A percentile compares a stretch with the other conserved stretches of the same genome.
Conservation (phyloP, 2,329 filamentous ascomycete species). For the Madurella mycetomatis region DNA sequence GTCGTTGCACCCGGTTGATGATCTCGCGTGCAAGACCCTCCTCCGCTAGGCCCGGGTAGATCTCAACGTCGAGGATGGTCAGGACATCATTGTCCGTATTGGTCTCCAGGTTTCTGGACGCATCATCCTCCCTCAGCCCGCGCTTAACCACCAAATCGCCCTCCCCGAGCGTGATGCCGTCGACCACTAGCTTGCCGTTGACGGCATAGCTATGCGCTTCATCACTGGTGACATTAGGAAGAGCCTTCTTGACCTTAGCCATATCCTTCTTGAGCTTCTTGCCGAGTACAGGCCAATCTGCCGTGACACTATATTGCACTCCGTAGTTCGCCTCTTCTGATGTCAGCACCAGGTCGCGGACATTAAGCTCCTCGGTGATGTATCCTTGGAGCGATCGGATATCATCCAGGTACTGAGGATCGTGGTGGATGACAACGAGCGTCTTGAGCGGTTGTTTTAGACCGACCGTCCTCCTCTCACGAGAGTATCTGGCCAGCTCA, state of each 20-base stretch:
- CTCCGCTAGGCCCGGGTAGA: constrained; percentile 78
- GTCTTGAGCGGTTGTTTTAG: constrained; percentile 90
- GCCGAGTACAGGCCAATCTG: constrained; percentile 90
- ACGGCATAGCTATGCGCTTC: constrained; percentile 76
- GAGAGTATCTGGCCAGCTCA: constrained; percentile 78
- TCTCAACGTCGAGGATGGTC: constrained; percentile 72
- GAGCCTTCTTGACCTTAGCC: constrained; percentile 82
- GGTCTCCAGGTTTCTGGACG: constrained; percentile 71
- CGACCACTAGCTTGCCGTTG: constrained; percentile 71
- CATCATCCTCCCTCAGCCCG: constrained; percentile 67
- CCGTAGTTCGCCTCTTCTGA: constrained; percentile 87
- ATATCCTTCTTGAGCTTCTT: constrained; percentile 98
- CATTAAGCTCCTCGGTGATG: constrained; percentile 86
- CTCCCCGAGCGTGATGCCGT: constrained; percentile 76
- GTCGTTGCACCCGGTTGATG: constrained; percentile 84
- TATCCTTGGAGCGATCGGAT: constrained; percentile 82
- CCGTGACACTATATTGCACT: constrained; percentile 83
- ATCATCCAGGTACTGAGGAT: constrained; percentile 79
- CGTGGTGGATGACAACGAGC: constrained; percentile 81
- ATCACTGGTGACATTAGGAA: constrained; percentile 72
- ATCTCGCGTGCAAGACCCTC: constrained; percentile 90
- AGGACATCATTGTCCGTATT: constrained; percentile 88
- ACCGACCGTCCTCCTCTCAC: constrained; percentile 78
- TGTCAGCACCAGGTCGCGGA: constrained; percentile 78
- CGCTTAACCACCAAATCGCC: constrained; percentile 82